These are phyloP conservation scores for Monosporascus sp. DNA, from an alignment of 2,329 filamentous ascomycete species.

Conservation along the genomic window DNA sequence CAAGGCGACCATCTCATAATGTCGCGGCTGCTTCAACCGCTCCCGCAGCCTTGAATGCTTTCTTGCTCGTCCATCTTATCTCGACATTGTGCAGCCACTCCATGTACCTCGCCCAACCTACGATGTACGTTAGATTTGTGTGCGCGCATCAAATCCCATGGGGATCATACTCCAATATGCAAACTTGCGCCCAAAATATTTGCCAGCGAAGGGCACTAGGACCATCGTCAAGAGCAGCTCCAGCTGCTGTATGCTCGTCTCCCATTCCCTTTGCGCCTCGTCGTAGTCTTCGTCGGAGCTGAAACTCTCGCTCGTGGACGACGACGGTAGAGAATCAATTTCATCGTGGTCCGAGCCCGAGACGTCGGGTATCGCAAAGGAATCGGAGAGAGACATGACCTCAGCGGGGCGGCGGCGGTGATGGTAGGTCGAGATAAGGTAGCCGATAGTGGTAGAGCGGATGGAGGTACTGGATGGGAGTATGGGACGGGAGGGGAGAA, in stretches of 20 bases:
- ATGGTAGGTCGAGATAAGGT: conserved; percentile 1
- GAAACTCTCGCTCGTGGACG: conserved; percentile 41
- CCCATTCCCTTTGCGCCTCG: conserved; percentile 93
- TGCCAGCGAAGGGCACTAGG: conserved; percentile 86
- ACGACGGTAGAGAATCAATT: conserved; percentile 59
- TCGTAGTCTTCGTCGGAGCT: conserved; percentile 59
- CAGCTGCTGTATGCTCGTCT: conserved; percentile 86
- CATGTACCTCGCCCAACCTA: conserved; percentile 92
- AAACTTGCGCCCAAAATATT: conserved; percentile 90
- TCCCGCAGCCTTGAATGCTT: conserved; percentile 57
- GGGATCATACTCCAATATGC: conserved; percentile 82
- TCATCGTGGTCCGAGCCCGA: conserved; percentile 49
- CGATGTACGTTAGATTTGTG: background rate
- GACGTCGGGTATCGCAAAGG: conserved; percentile 46
- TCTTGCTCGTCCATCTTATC: conserved; percentile 58
- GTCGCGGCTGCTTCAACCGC: conserved; percentile 55
- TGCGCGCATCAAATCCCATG: background rate
- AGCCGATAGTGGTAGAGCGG: background rate
- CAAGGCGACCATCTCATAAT: conserved; percentile 30
- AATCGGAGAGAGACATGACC: conserved; percentile 36
- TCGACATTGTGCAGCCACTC: conserved; percentile 85
- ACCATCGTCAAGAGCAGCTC: conserved; percentile 93
- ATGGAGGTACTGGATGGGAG: background rate
- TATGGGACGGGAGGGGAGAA: conserved; percentile 2
- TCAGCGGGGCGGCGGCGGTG: conserved; percentile 15